Evolutionary conservation across 352 stramenopile species (phyloP).

Genomic region (Pythium dissimile): DNA sequence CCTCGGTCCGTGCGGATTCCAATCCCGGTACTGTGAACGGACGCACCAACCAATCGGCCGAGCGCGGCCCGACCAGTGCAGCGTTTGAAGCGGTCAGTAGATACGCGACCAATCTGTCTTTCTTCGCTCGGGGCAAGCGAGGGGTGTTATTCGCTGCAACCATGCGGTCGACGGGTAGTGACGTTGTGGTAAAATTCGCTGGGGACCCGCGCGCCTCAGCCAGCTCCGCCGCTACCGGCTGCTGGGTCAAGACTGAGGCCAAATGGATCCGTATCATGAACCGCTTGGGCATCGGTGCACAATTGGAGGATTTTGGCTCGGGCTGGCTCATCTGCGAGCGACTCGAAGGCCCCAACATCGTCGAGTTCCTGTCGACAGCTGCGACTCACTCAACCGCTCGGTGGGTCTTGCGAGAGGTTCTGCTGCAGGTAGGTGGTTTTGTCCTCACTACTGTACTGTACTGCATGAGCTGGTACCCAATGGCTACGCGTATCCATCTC

Average conservation of each 20-base stretch:
- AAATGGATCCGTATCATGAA: conserved; percentile 62
- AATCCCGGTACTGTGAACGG: background rate
- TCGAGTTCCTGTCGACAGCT: conserved; percentile 44
- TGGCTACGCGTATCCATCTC: background rate
- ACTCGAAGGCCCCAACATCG: conserved; percentile 49
- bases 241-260: conserved; percentile 47
- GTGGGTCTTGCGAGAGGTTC: conserved; percentile 60
- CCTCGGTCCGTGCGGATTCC: conserved; percentile 15
- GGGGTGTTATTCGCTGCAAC: conserved; percentile 53
- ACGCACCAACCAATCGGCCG: too few relatives aligned
- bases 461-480: too few relatives aligned
- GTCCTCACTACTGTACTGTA: background rate
- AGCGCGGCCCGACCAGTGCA: background rate
- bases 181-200: conserved; percentile 54
- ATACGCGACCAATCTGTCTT: conserved; percentile 33
- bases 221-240: conserved; percentile 20
- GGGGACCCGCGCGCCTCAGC: conserved; percentile 22
- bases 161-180: conserved; percentile 6
- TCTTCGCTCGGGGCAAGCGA: conserved; percentile 68
- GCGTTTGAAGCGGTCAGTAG: background rate
- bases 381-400: conserved; percentile 30
- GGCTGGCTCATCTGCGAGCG: conserved; percentile 68
- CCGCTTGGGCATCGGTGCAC: conserved; percentile 52
- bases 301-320: conserved; percentile 31
- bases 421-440: conserved; percentile 45